Evolutionary conservation across 2,329 filamentous ascomycete genomes (phyloP), one percentile per base, ranked within the genome.

Genomic region (Trichoderma koningii): DNA sequence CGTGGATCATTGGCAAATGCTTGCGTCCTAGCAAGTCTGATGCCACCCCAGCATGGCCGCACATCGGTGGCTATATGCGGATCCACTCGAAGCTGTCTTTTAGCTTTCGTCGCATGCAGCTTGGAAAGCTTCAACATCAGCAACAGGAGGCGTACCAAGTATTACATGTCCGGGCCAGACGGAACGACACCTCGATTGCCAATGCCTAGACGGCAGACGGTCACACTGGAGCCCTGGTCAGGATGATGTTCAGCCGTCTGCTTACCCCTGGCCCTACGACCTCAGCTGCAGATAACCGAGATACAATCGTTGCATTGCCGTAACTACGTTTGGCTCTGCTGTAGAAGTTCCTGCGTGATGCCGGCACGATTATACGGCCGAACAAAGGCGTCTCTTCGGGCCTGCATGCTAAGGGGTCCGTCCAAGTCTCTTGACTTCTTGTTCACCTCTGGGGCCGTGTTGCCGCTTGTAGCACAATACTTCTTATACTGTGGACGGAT

Each of bases 241-340:
- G 50, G 59, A 2, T 44, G 26, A 17, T 47, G 45, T 34, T 63
- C 59, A 63, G 59, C 59, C 50, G 59, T 53, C 50, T 53, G 42
- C 50, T 34, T 21, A 7, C 59, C 59, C 59, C 50, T 55, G 59
- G 50, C 50, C 59, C 50, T 55, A 48, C 34, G 38, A 57, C 23
- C 38, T 65, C 55, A 61, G 55, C 63, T 65, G 56, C 56, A 61
- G 55, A 65, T 65, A 65, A 50, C 50, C 63, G 63, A 65, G 63
- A 65, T 65, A 51, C n/a, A 65, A 56, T 45, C 41, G 48, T 41
- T 65, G 28, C 55, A 65, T 65, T 55, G 51, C 41, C 47, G 48
- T 48, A 65, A 60, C 51, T 59, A 17, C 41, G 51, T 47, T 63
- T n/a, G 38, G 50, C 28, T 53, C 14, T 21, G 50, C 26, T 63